These are phyloP conservation scores for Francoa sonchifolia DNA, from an alignment of 441 rosid species.

Conservation along the genomic window DNA sequence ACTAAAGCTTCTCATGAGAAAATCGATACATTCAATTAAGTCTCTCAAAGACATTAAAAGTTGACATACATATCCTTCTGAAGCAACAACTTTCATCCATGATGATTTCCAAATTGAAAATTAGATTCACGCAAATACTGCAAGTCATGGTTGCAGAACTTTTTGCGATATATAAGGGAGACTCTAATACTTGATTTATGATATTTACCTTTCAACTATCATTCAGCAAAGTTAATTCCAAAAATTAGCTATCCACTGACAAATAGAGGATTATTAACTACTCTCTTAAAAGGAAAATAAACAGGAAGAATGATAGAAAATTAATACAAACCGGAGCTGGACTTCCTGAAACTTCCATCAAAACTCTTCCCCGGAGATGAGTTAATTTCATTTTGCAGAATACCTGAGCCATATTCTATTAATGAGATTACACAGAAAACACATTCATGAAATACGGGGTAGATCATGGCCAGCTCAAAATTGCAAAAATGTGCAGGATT, in stretches of 20 bases:
- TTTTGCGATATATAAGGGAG: too few species aligned
- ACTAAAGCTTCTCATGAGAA: neutral
- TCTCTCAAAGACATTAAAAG: too few species aligned
- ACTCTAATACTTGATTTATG: too few species aligned
- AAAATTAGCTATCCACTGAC: neutral
- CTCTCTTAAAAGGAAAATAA: neutral
- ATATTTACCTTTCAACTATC: too few species aligned
- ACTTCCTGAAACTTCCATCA: conserved; percentile 44
- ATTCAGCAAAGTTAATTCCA: neutral
- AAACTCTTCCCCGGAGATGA: conserved; percentile 33
- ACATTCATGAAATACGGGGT: neutral
- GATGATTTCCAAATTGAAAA: too few species aligned
- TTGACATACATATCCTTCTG: too few species aligned
- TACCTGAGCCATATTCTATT: conserved; percentile 21
- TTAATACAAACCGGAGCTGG: conserved; percentile 40
- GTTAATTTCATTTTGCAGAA: conserved; percentile 25
- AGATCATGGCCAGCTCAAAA: too few species aligned
- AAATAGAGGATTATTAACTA: neutral
- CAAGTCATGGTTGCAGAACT: too few species aligned
- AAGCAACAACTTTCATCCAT: too few species aligned
- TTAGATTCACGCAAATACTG: too few species aligned
- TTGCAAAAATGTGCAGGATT: too few species aligned
- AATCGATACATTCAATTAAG: neutral
- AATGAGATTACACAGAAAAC: neutral
- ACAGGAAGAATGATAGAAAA: neutral